A percentile compares a stretch with the other conserved stretches of the same genome.
phyloP scores from a whole-genome alignment of 129 eudicot genomes.

The Flaveria linearis region DNA sequence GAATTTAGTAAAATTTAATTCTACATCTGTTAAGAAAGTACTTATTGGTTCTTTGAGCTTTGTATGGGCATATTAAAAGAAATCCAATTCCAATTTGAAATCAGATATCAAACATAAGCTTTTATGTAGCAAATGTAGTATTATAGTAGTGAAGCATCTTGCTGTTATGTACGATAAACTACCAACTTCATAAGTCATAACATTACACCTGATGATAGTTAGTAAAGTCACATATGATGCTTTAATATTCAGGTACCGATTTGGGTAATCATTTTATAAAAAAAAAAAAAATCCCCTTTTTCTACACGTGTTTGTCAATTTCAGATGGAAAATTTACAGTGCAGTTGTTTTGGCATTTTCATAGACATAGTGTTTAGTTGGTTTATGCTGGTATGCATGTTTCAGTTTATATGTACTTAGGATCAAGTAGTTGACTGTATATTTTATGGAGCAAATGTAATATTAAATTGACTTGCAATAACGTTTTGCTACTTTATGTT shows the following conservation, averaged over 20 bases:
- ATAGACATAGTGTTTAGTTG: neutral
- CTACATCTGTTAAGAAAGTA: neutral
- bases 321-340: neutral
- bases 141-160: neutral
- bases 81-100: neutral
- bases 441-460: neutral
- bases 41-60: constrained; percentile 1
- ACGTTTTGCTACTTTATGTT: neutral
- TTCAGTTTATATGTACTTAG: neutral
- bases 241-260: neutral
- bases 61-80: neutral
- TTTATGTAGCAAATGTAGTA: constrained; percentile 7
- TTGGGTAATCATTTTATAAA: neutral
- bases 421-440: neutral
- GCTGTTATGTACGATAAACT: constrained; percentile 6
- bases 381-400: neutral
- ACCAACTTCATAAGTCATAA: constrained; percentile 9
- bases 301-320: neutral
- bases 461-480: neutral
- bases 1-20: neutral
- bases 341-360: neutral
- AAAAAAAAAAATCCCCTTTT: neutral
- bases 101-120: neutral
- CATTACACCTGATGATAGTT: neutral
- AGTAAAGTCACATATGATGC: neutral